Evolutionary conservation across 306 rosid species (phyloP), one percentile per base, ranked within the genome.

Genomic region (Dalbergia cultrata): DNA sequence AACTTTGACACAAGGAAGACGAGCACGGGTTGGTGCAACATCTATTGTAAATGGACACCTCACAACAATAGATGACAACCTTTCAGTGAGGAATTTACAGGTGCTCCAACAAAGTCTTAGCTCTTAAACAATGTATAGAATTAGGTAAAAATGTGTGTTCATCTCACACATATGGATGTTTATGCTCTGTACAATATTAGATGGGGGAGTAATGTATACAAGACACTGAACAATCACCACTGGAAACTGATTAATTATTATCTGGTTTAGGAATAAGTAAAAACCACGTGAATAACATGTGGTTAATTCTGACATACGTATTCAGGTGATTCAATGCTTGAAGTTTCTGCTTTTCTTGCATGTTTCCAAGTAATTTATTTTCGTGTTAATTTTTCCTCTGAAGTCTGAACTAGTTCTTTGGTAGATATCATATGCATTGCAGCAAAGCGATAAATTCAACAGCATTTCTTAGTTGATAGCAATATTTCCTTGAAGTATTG

Each of bases 1-100:
- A 0, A 76, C 85, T 41, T 88, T 93, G 90, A 91, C 87, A 8
- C 99, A 93, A 82, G 99, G 99, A 69, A 95, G 98, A 69, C 89
- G 99, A 50, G 88, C 98, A 1, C 89, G 99, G 11, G 98, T 95
- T 80, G 89, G 91, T 69, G 97, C 99, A n/a, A 93, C 99, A 73
- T 93, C 99, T 34, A 84, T 85, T 74, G 94, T 95, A 76, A 95
- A 89, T 33, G 99, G 99, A 67, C 97, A 91, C 80, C 94, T 95
- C 13, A 74, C 96, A 33, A 81, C 85, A 0, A 83, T 93, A 61
- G 99, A 93, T 66, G 97, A 95, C 72, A 90, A 89, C 81, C 89
- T 95, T 54, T 93, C 99, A 1, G 98, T 89, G 0, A 89, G 97
- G 83, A 95, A 95, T 88, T 83, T 95, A 69, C 92, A 93, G 98